Conservation (phyloP, 805 yeast species). For the Saccharomycopsis fibuligera region DNA sequence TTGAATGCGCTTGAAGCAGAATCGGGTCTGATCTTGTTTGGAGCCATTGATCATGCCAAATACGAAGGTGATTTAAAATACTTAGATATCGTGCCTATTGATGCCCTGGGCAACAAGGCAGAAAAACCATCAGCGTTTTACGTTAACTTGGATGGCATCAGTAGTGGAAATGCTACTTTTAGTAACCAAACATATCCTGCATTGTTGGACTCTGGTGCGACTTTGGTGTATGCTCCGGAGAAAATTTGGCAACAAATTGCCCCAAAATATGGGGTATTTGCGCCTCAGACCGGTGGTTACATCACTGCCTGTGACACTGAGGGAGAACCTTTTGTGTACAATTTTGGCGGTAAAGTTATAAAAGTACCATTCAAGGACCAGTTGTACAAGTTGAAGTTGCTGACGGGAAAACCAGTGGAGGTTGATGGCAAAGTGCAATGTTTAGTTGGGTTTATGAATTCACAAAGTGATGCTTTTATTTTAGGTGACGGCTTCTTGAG, state of each 20-base stretch:
- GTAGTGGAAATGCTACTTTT: neutral
- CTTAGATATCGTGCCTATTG: slow-evolving; percentile 31
- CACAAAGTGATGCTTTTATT: slow-evolving; percentile 32
- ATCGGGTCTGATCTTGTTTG: slow-evolving; percentile 30
- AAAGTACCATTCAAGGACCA: slow-evolving; percentile 41
- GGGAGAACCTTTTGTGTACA: slow-evolving; percentile 25
- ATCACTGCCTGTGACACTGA: slow-evolving; percentile 17
- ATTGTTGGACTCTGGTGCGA: slow-evolving; percentile 39
- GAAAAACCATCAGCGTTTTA: slow-evolving; percentile 38
- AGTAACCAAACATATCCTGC: slow-evolving; percentile 31
- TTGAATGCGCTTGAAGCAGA: slow-evolving; percentile 34
- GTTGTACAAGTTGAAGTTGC: slow-evolving; percentile 22
- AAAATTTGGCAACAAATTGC: slow-evolving; percentile 5
- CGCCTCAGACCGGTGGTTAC: neutral
- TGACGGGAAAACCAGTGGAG: slow-evolving; percentile 20
- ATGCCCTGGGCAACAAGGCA: slow-evolving; percentile 42
- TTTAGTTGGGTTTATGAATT: slow-evolving; percentile 36
- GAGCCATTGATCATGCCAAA: slow-evolving; percentile 37
- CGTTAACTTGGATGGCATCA: slow-evolving; percentile 1
- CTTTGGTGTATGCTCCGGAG: slow-evolving; percentile 38
- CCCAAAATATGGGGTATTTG: slow-evolving; percentile 3
- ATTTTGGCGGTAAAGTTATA: slow-evolving; percentile 36
- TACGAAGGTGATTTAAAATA: slow-evolving; percentile 30
- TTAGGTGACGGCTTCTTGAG: slow-evolving; percentile 53
- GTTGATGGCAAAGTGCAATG: slow-evolving; percentile 32